Conservation (phyloP, 1,284 basidiomycete genomes). For the Moesziomyces parantarcticus region DNA sequence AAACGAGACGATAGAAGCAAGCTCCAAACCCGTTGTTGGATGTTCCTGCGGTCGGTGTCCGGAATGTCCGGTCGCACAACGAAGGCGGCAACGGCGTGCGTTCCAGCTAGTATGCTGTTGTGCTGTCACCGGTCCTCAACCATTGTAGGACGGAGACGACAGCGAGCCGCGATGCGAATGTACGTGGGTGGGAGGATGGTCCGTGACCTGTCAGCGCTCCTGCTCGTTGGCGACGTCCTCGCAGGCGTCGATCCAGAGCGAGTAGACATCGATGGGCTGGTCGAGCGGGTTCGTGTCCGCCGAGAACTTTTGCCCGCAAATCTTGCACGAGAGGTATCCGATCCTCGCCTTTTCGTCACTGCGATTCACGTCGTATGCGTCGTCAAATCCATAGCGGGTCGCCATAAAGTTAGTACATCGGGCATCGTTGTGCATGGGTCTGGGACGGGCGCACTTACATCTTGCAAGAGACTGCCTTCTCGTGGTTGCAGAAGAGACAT, state of each 20-base stretch:
- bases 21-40: not conserved
- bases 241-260: conserved; percentile 88
- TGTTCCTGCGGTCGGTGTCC: not conserved
- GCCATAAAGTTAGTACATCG: not conserved
- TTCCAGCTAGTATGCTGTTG: too few species aligned
- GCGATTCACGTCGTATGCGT: not conserved
- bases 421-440: too few species aligned
- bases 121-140: too few species aligned
- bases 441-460: conserved; percentile 72
- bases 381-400: not conserved
- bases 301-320: conserved; percentile 66
- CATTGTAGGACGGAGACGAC: too few species aligned
- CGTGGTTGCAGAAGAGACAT: conserved; percentile 86
- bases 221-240: conserved; percentile 77
- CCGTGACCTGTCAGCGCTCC: conserved; percentile 11
- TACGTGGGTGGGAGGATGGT: conserved; percentile 1
- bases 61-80: not conserved
- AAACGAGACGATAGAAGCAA: not conserved
- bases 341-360: conserved; percentile 66
- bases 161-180: not conserved
- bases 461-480: conserved; percentile 85
- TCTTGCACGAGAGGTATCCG: conserved; percentile 62
- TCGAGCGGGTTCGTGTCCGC: conserved; percentile 75
- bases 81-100: not conserved
- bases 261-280: conserved; percentile 88